Evolutionary conservation across 345 rosid genomes (phyloP), one percentile per base, ranked within the genome.

Genomic region (Bretschneidera sinensis): DNA sequence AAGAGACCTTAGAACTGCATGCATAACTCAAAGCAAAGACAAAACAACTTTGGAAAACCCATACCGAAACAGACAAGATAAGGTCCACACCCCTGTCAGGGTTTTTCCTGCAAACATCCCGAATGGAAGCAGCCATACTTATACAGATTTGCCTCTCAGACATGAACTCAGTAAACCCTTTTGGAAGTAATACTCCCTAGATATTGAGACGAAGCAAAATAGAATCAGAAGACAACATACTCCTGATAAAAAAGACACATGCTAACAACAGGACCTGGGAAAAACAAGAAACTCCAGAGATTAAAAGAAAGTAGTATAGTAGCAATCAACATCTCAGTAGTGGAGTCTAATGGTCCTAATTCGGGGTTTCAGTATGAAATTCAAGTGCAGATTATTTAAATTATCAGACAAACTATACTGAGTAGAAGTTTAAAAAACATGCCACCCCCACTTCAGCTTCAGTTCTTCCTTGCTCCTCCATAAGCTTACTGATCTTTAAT

Each of bases 11-110:
- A 56, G 19, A 60, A 48, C 50, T 62, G 48, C 24, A 74, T 57
- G 48, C 21, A 53, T 51, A 63, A 34, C 64, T 39, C 48, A 54
- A 69, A 45, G 53, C 5, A 65, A 54, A 39, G 33, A 64, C 43
- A 60, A 76, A 67, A 59, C 54, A 68, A 61, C 28, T 51, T 21
- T 61, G 24, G 60, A 63, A 62, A 59, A 60, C 58, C 60, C 81
- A 55, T 85, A 92, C 98, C 89, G 91, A 84, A 68, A 92, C 85
- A 59, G 98, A 92, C 78, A 92, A 77, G 76, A 92, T 89, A 72
- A 92, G 81, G 65, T 89, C 98, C 75, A 92, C 97, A 19, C 98
- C 98, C 80, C 98, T 87, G 75, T 92, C 98, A 67, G 98, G 89
- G 59, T 89, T 78, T 77, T 75, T 81, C 73, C 71, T 71, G 83